Percentiles rank a stretch among this genome's conserved stretches.
These are phyloP conservation scores for Cercophora sp. DNA, from an alignment of 495 filamentous ascomycete genomes.

Conservation along the genomic window DNA sequence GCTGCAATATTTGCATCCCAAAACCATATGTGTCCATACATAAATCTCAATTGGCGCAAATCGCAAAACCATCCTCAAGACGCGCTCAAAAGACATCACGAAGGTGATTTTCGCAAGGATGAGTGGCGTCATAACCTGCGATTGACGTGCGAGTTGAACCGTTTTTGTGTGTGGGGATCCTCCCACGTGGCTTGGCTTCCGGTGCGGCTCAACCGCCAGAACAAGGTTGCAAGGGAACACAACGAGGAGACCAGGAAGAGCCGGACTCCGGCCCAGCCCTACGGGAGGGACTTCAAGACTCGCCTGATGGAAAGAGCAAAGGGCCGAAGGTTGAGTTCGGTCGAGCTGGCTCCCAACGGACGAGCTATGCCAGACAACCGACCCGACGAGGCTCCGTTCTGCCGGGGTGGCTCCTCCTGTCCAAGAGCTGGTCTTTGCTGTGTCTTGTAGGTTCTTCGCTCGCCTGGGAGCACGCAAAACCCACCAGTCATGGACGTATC, in stretches of 20 bases:
- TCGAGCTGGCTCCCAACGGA: background rate
- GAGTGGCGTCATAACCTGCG: constrained; percentile 28
- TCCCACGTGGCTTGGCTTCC: constrained; percentile 18
- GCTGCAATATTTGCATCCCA: background rate
- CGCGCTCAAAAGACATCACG: constrained; percentile 22
- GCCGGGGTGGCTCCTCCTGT: no score
- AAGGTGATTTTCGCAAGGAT: constrained; percentile 15
- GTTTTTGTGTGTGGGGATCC: constrained; percentile 21
- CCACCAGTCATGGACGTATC: no score
- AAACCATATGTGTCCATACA: background rate
- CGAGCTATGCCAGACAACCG: background rate
- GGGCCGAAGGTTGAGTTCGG: background rate
- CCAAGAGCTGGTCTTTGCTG: no score
- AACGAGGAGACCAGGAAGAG: constrained; percentile 1
- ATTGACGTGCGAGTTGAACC: constrained; percentile 13
- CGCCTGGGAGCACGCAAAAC: no score
- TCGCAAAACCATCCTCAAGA: constrained; percentile 9
- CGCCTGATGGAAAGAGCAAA: no score
- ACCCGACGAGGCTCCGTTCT: no score
- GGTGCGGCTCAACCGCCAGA: constrained; percentile 26
- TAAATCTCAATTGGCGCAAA: background rate
- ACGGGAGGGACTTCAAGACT: background rate
- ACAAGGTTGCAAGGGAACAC: background rate
- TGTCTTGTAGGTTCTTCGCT: no score
- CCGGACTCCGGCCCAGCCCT: constrained; percentile 11